Percentiles rank a stretch among this genome's conserved stretches.
phyloP scores from a whole-genome alignment of 2,329 filamentous ascomycete species.

The Neofusicoccum kwambonambiense region DNA sequence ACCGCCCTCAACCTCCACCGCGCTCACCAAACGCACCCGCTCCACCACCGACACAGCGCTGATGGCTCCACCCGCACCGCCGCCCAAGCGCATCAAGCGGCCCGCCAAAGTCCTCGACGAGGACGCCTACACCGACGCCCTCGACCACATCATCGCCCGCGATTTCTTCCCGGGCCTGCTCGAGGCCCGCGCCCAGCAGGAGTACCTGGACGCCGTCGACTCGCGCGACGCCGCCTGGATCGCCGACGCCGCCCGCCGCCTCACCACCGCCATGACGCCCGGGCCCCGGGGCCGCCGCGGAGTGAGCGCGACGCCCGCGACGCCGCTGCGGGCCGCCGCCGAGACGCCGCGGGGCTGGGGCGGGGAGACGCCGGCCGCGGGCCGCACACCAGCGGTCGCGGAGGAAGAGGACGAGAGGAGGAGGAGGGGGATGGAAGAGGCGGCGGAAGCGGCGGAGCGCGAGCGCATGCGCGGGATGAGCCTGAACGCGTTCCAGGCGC shows the following conservation, averaged over 20 bases:
- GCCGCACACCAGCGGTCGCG: constrained; percentile 33
- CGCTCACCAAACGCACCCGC: constrained; percentile 62
- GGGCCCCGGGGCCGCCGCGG: constrained; percentile 45
- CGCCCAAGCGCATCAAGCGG: constrained; percentile 84
- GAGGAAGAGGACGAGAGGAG: constrained; percentile 17
- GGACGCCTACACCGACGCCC: constrained; percentile 84
- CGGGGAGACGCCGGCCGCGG: constrained; percentile 71
- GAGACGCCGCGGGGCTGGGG: constrained; percentile 66
- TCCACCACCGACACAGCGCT: constrained; percentile 60
- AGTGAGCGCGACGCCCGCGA: constrained; percentile 29
- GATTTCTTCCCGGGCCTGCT: constrained; percentile 95
- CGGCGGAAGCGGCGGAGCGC: constrained; percentile 56
- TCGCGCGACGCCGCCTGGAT: constrained; percentile 87
- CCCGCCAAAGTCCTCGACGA: constrained; percentile 87
- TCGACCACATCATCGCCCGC: constrained; percentile 91
- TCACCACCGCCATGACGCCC: constrained; percentile 76
- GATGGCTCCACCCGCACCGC: constrained; percentile 72
- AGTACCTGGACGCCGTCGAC: constrained; percentile 88
- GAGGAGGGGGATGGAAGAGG: constrained; percentile 35
- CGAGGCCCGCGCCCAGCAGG: constrained; percentile 82
- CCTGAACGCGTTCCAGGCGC: constrained; percentile 80
- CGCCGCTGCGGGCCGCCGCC: constrained; percentile 27
- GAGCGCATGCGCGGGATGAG: constrained; percentile 59
- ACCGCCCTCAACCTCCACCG: constrained; percentile 39
- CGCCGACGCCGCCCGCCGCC: constrained; percentile 65